These are phyloP conservation scores for Fusarium bactridioides DNA, from an alignment of 2,329 filamentous ascomycete genomes.

Conservation along the genomic window DNA sequence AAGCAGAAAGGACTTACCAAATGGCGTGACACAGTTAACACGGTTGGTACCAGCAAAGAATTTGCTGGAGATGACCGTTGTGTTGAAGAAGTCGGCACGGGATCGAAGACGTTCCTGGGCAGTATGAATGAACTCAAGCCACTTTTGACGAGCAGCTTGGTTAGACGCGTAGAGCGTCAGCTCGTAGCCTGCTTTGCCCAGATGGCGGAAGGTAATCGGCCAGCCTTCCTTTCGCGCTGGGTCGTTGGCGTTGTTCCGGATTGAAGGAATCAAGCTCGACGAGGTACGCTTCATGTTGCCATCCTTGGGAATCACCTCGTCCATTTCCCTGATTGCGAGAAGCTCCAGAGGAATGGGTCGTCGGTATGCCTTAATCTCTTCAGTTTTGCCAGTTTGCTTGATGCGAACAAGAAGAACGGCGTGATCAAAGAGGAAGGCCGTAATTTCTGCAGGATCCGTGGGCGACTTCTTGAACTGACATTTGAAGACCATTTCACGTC, in stretches of 20 bases:
- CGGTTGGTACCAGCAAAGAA: conserved; percentile 75
- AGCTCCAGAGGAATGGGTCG: conserved; percentile 93
- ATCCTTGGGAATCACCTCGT: conserved; percentile 85
- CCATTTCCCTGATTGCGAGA: conserved; percentile 94
- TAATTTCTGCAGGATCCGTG: conserved; percentile 88
- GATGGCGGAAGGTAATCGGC: conserved; percentile 94
- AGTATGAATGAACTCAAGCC: conserved; percentile 93
- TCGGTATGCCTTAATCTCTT: conserved; percentile 94
- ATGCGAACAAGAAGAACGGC: conserved; percentile 90
- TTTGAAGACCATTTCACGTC: conserved; percentile 92
- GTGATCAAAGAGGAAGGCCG: conserved; percentile 95
- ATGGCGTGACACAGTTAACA: conserved; percentile 94
- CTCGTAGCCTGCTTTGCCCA: conserved; percentile 96
- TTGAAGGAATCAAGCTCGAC: conserved; percentile 76
- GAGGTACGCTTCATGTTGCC: conserved; percentile 87
- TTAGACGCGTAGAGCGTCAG: conserved; percentile 87
- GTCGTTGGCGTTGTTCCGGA: conserved; percentile 56
- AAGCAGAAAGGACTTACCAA: conserved; percentile 65
- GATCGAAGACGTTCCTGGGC: conserved; percentile 88
- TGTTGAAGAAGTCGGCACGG: conserved; percentile 90
- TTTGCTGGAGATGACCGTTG: conserved; percentile 65
- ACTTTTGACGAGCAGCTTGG: conserved; percentile 88
- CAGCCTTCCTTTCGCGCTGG: conserved; percentile 78
- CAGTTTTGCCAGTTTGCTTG: conserved; percentile 90
- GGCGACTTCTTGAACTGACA: conserved; percentile 91